A percentile compares a stretch with the other conserved stretches of the same genome.
Conservation (phyloP, 106 monocot genomes). For the Phalaenopsis equestris region DNA sequence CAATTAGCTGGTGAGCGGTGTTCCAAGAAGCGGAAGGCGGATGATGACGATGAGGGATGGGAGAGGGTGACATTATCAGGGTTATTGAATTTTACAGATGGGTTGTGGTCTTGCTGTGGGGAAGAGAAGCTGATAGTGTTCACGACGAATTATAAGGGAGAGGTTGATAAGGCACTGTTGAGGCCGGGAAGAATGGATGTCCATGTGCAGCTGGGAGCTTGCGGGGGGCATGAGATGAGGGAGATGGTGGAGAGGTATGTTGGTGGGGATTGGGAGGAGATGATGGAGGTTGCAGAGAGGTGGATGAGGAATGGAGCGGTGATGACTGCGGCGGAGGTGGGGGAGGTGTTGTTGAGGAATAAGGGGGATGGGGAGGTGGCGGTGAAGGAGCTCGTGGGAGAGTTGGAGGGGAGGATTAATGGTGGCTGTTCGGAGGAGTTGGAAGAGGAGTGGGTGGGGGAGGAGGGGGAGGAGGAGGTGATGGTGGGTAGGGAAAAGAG, state of each 20-base stretch:
- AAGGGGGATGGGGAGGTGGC: slow-evolving; percentile 43
- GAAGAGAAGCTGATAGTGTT: slow-evolving; percentile 83
- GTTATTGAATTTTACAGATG: slow-evolving; percentile 81
- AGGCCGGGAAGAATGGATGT: slow-evolving; percentile 63
- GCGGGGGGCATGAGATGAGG: slow-evolving; percentile 46
- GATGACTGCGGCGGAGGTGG: slow-evolving; percentile 83
- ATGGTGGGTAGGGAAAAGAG: slow-evolving; percentile 34
- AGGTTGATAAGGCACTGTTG: slow-evolving; percentile 55
- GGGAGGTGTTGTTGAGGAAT: slow-evolving; percentile 67
- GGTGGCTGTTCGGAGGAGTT: slow-evolving; percentile 11
- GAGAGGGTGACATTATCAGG: slow-evolving; percentile 72
- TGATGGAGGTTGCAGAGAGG: slow-evolving; percentile 36
- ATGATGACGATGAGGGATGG: slow-evolving; percentile 4
- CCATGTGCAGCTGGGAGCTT: slow-evolving; percentile 49
- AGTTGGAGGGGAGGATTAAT: slow-evolving; percentile 39
- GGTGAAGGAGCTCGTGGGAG: slow-evolving; percentile 45
- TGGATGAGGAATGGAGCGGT: slow-evolving; percentile 41
- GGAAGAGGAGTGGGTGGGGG: slow-evolving; percentile 12
- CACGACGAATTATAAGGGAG: slow-evolving; percentile 70
- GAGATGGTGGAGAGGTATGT: slow-evolving; percentile 52
- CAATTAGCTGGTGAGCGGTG: slow-evolving; percentile 47
- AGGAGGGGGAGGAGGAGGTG: slow-evolving; percentile 12
- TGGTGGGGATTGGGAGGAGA: slow-evolving; percentile 19
- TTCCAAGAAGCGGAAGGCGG: background rate
- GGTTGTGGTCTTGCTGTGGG: slow-evolving; percentile 91